phyloP scores from a whole-genome alignment of 108 stramenopile species.

The Seminavis robusta region DNA sequence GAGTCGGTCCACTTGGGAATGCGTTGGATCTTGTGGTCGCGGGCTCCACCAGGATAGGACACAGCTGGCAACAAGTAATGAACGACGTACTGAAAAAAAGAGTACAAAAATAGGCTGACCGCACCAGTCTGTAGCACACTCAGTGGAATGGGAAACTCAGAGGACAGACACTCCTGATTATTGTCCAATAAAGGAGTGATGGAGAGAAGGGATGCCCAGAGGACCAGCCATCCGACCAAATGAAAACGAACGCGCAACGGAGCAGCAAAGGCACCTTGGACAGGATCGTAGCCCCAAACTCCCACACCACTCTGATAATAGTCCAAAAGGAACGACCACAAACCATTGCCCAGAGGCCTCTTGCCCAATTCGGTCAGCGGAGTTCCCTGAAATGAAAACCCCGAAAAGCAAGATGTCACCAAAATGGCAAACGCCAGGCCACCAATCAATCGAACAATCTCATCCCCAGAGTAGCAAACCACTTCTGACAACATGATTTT shows the following conservation, averaged over 20 bases:
- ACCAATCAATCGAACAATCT: no score
- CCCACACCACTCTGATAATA: no score
- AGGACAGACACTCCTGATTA: neutral
- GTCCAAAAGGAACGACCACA: conserved; percentile 5
- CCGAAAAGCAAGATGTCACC: no score
- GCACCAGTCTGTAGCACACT: conserved; percentile 5
- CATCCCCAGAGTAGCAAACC: no score
- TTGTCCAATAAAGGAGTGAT: conserved; percentile 2
- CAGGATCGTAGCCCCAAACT: conserved; percentile 67
- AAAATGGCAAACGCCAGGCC: no score
- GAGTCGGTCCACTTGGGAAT: conserved; percentile 59
- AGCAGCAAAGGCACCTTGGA: conserved; percentile 62
- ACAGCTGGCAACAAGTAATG: conserved; percentile 47
- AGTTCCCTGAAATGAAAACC: no score
- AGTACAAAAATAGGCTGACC: conserved; percentile 8
- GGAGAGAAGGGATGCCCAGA: conserved; percentile 21
- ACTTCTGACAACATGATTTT: no score
- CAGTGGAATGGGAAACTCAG: neutral
- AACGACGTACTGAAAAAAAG: conserved; percentile 11
- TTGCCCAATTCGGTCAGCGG: no score
- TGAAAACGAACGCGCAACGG: conserved; percentile 42
- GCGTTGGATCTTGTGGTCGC: conserved; percentile 63
- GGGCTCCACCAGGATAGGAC: conserved; percentile 71
- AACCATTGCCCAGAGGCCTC: conserved; percentile 1
- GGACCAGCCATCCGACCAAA: conserved; percentile 5